Base-by-base conservation (phyloP, 108 stramenopile species). In the Cyclotella choctawhatcheeana region DNA sequence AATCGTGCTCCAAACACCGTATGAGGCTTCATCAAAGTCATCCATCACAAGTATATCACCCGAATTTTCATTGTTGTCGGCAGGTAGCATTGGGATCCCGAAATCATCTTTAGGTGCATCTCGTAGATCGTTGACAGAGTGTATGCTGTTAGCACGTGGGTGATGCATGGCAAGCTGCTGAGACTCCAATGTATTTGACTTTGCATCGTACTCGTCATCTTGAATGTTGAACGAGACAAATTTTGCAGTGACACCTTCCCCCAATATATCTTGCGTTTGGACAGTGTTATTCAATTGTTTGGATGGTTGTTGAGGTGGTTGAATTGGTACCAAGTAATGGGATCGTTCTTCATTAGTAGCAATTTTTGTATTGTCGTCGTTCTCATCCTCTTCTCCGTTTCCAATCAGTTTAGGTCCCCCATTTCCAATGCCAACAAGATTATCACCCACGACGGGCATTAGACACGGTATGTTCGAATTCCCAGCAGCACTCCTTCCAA, bases 1-100 rank as follows among this genome's bases (percentile, higher is more conserved):
- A 61, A 96, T 90, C 1, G 92, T 93, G 20, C 85, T 82, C 95
- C 95, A 96, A 21, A 96, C 83, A 27, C 92, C 92, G 70, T 88
- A 96, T 5, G 90, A 87, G 6, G 91, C 92, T 67, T 96, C 92
- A 66, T 96, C 95, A 66, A 96, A 93, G 43, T 76, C 85, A 52
- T 90, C 85, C 6, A 69, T 58, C 25, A 22, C 31, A 21, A 37
- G 56, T 58, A 45, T 44, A 32, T 61, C 44, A 44, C 52, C 45
- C 58, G 24, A 31, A 70, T 33, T 64, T 33, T 33, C 51, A 31
- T 14, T 47, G 12, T 30, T 30, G 10, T 31, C 40, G 22, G 8
- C n/a, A 0, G 74, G 92, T 0, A 95, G 76, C 86, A 95, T 90
- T 6, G 92, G 92, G 58, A 93, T 93, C 20, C 92, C 95, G 70